Evolutionary conservation across 208 protist species (phyloP).

Genomic region (Novymonas esmeraldas): DNA sequence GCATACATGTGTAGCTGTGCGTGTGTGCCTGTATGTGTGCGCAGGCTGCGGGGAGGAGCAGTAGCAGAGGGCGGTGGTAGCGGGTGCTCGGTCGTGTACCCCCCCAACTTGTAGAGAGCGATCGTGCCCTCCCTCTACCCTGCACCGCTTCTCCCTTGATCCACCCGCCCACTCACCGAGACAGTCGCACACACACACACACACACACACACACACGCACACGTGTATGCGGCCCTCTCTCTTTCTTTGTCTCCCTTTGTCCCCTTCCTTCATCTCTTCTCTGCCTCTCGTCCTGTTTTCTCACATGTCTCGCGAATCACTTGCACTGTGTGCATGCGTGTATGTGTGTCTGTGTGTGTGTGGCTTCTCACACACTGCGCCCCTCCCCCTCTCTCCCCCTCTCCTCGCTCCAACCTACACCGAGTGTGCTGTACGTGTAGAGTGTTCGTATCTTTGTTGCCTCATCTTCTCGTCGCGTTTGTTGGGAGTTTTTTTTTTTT

Average conservation of each 20-base stretch:
- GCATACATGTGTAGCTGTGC: conserved; percentile 5
- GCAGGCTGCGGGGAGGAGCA: neutral
- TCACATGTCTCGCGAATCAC: neutral
- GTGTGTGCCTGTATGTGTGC: neutral
- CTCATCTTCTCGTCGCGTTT: too few relatives aligned
- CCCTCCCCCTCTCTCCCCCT: too few relatives aligned
- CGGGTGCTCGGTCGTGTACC: too few relatives aligned
- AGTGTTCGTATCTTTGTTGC: too few relatives aligned
- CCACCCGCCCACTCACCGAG: neutral
- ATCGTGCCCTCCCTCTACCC: too few relatives aligned
- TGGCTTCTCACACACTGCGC: neutral
- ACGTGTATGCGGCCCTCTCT: neutral
- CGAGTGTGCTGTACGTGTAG: too few relatives aligned
- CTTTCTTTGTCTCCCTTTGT: neutral
- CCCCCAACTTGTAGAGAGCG: too few relatives aligned
- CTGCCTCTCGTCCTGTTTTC: neutral
- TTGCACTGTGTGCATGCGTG: neutral
- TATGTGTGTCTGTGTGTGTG: neutral
- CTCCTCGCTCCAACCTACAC: too few relatives aligned
- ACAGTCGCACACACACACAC: conserved; percentile 5
- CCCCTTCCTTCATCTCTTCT: neutral
- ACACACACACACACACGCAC: conserved; percentile 5
- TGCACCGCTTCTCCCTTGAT: too few relatives aligned
- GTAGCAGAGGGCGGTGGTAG: too few relatives aligned
- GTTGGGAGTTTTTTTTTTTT: too few relatives aligned